Evolutionary conservation across 768 basidiomycete species (phyloP).

Genomic region (Rhizopogon vulgaris): DNA sequence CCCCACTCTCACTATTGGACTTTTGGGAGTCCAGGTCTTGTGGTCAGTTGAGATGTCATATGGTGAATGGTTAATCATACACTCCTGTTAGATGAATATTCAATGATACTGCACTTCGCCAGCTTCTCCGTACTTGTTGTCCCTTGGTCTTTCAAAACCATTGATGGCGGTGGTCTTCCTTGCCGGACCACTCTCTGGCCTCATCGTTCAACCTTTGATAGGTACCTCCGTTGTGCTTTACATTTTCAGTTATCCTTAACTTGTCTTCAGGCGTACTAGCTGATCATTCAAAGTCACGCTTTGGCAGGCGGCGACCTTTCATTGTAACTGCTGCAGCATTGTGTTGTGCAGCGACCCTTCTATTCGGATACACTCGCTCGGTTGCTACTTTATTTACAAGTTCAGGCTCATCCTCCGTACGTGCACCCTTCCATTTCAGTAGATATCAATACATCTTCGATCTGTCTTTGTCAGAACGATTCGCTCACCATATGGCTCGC

Average conservation of each 20-base stretch:
- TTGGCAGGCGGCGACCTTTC: slow-evolving; percentile 82
- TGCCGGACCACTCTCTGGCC: slow-evolving; percentile 85
- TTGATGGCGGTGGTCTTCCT: slow-evolving; percentile 88
- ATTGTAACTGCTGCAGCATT: slow-evolving; percentile 69
- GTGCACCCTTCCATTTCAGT: slow-evolving; percentile 3
- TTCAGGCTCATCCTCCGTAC: slow-evolving; percentile 27
- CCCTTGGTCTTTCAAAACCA: slow-evolving; percentile 82
- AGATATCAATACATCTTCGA: background rate
- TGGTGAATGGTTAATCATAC: slow-evolving; percentile 48
- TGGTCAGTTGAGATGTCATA: slow-evolving; percentile 97
- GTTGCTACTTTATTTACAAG: slow-evolving; percentile 47
- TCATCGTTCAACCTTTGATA: slow-evolving; percentile 88
- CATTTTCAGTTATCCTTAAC: background rate
- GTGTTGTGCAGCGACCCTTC: slow-evolving; percentile 65
- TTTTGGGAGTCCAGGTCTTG: slow-evolving; percentile 81
- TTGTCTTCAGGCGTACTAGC: slow-evolving; percentile 50
- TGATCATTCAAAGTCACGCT: slow-evolving; percentile 77
- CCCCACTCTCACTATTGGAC: slow-evolving; percentile 67
- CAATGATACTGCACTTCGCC: background rate
- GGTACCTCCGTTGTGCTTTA: slow-evolving; percentile 32
- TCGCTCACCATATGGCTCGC: slow-evolving; percentile 71
- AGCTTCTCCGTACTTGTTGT: slow-evolving; percentile 87
- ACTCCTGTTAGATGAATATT: background rate
- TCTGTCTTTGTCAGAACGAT: slow-evolving; percentile 42
- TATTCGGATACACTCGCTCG: slow-evolving; percentile 77